Base-by-base conservation (phyloP, 2,329 filamentous ascomycete genomes). In the Trematosphaeria pertusa region DNA sequence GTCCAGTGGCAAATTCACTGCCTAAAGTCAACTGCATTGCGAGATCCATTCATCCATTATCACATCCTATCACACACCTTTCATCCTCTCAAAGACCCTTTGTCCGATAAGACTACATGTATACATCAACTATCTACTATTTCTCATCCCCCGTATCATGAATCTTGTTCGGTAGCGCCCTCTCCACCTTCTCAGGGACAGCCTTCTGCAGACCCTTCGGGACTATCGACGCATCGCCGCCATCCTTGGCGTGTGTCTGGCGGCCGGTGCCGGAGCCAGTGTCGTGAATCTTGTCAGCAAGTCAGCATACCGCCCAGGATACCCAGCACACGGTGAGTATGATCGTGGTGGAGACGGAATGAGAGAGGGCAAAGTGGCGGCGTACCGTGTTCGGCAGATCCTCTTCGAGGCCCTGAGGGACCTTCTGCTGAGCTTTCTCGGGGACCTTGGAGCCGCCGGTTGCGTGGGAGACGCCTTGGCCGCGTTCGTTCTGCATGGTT, bases 181-280 rank as follows among this genome's bases (percentile, higher is more conserved):
- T 68, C 65, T 78, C 75, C 4, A 78, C 55, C 22, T 68, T 72
- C 60, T 77, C 72, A 1, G 75, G 75, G 1, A 77, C 61, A 30
- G 65, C 70, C 60, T 78, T 72, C 56, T 78, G 75, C 5, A 77
- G 53, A 19, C 67, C 62, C 62, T 74, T 63, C 9, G 76, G 76
- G 0, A 78, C 75, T 14, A 70, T 73, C 12, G 67, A 72, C 26
- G 56, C 68, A 5, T 64, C 65, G 11, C 64, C 68, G 17, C 61
- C 64, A 5, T 72, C 67, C 37, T 69, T 67, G 3, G 73, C 74
- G 53, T 76, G 74, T 2, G 70, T 72, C 54, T 73, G 58, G 44
- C 72, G 68, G 46, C 67, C 67, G 21, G 70, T 67, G 21, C 69
- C 48, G 12, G 54, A 59, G 32, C 66, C 64, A 2, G 72, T 74